Evolutionary conservation across 306 rosid species (phyloP), one percentile per base, ranked within the genome.

Genomic region (Betula pendula): DNA sequence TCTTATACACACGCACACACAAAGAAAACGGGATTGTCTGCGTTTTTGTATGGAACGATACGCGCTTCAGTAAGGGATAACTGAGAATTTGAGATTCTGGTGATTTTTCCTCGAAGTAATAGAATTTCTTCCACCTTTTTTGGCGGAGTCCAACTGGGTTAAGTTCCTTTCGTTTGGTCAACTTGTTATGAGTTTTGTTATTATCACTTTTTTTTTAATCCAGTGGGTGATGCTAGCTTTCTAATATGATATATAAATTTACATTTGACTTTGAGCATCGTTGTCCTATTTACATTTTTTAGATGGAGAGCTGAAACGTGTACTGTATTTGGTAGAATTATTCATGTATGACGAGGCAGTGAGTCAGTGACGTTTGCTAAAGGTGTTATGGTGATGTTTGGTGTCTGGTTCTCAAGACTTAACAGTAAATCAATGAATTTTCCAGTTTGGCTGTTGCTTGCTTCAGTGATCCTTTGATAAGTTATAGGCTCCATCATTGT

Each of bases 231-330:
- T 6, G 42, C 31, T 62, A 62, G 12, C 68, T 62, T 62, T 62
- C 20, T 24, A 25, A 25, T 25, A 25, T 58, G 12, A 25, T 14
- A 10, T 58, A 14, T 29, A 14, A 29, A 33, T 15, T 15, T 62
- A 62, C 43, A 29, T 52, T 62, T 62, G 68, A 62, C 44, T 62
- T 62, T 31, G 27, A 62, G 19, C 42, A 62, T 62, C 44, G n/a
- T 62, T 2, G 40, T 62, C 4, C 16, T 62, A 4, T 62, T 62
- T 4, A 3, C 42, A 33, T 33, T 33, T 62, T 15, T 35, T 62
- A 16, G 12, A n/a, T 16, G 44, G 68, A 31, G 10, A 29, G 20
- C 44, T 62, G 20, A 31, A 62, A 7, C 22, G n/a, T 33, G 16
- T 56, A 56, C n/a, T 56, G 15, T 27, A 10, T 56, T 56, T 24